Evolutionary conservation across 2,329 filamentous ascomycete species (phyloP).

Genomic region (Podosphaera xanthii): DNA sequence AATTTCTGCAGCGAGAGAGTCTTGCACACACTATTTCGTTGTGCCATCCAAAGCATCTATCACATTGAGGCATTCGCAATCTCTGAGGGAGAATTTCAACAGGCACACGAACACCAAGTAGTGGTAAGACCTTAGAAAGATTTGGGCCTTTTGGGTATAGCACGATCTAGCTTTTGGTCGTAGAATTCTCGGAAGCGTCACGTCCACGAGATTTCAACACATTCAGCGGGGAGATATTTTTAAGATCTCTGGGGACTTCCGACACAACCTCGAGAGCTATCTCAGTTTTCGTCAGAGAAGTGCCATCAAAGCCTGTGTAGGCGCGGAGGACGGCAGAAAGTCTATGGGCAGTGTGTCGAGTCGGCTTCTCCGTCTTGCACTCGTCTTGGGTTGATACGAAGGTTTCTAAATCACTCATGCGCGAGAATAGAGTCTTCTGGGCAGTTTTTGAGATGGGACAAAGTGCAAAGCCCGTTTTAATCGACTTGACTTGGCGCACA

Average conservation of each 20-base stretch:
- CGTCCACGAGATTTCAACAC: neutral
- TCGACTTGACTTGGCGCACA: neutral
- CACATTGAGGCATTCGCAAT: neutral
- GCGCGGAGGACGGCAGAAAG: neutral
- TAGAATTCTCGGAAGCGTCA: neutral
- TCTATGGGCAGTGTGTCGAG: neutral
- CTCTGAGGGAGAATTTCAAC: neutral
- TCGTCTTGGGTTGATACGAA: neutral
- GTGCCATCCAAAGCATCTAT: neutral
- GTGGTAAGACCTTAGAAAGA: neutral
- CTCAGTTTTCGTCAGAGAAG: neutral
- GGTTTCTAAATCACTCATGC: neutral
- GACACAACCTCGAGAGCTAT: neutral
- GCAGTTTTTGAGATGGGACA: neutral
- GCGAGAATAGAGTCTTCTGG: neutral
- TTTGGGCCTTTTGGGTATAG: neutral
- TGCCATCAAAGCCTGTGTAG: neutral
- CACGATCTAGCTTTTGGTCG: neutral
- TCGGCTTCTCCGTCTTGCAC: neutral
- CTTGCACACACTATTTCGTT: neutral
- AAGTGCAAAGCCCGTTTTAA: neutral
- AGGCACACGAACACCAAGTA: neutral
- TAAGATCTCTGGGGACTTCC: neutral
- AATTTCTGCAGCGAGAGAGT: neutral
- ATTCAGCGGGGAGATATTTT: neutral